Conservation (phyloP, 78 protist genomes). For the Polysphondylium violaceum region DNA sequence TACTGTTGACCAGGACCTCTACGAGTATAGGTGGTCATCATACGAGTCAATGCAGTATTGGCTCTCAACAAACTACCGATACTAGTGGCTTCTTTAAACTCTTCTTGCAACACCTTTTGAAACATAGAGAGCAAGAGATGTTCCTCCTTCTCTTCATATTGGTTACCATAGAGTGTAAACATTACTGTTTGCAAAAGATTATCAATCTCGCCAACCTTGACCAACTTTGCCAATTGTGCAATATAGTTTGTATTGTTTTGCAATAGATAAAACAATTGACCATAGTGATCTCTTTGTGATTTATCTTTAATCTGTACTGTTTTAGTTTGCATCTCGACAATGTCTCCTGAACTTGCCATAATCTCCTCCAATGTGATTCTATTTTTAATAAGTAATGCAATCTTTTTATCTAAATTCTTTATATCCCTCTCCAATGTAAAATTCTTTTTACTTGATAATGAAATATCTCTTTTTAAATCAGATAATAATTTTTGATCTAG, state of each 20-base stretch:
- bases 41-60: slow-evolving; percentile 88
- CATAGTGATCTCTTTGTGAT: slow-evolving; percentile 75
- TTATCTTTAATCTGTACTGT: slow-evolving; percentile 65
- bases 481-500: slow-evolving; percentile 53
- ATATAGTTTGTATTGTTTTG: slow-evolving; percentile 82
- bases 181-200: slow-evolving; percentile 81
- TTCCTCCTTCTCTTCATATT: slow-evolving; percentile 86
- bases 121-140: slow-evolving; percentile 80
- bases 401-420: slow-evolving; percentile 78
- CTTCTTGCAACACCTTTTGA: slow-evolving; percentile 76
- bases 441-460: slow-evolving; percentile 78
- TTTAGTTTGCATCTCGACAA: slow-evolving; percentile 18
- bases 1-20: slow-evolving; percentile 89
- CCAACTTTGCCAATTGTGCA: slow-evolving; percentile 70
- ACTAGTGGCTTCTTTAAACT: slow-evolving; percentile 67
- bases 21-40: slow-evolving; percentile 90
- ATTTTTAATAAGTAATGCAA: slow-evolving; percentile 79
- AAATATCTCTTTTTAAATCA: slow-evolving; percentile 80
- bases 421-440: slow-evolving; percentile 81
- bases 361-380: slow-evolving; percentile 78
- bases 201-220: slow-evolving; percentile 82
- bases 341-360: slow-evolving; percentile 73
- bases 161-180: slow-evolving; percentile 88
- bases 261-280: slow-evolving; percentile 79
- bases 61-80: slow-evolving; percentile 80